phyloP scores from a whole-genome alignment of 2,329 filamentous ascomycete species.

The Nectriaceae sp. region DNA sequence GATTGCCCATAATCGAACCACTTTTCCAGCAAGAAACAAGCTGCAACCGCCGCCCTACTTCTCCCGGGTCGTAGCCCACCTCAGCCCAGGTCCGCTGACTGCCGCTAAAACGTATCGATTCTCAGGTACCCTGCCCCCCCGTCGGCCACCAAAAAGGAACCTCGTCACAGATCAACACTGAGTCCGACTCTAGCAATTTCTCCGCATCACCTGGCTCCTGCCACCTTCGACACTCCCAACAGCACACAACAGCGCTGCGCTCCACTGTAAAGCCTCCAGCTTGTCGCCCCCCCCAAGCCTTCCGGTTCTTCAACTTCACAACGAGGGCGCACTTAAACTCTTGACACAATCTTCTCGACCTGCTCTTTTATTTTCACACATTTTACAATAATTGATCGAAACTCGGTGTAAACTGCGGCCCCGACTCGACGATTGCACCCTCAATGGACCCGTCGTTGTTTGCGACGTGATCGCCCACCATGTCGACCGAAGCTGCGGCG shows the following conservation, averaged over 20 bases:
- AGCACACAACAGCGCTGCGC: background rate
- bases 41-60: slow-evolving; percentile 20
- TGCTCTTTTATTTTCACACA: background rate
- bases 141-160: background rate
- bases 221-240: background rate
- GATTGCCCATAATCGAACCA: slow-evolving; percentile 29
- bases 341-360: no score
- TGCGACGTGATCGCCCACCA: slow-evolving; percentile 43
- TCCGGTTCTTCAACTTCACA: no score
- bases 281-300: background rate
- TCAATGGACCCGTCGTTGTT: slow-evolving; percentile 39
- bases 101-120: background rate
- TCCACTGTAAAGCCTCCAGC: background rate
- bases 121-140: background rate
- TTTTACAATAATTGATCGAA: background rate
- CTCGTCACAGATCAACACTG: background rate
- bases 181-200: slow-evolving; percentile 24
- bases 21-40: background rate
- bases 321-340: no score
- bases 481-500: slow-evolving; percentile 58
- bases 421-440: slow-evolving; percentile 17
- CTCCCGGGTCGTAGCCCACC: slow-evolving; percentile 18
- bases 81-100: slow-evolving; percentile 7
- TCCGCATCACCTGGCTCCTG: slow-evolving; percentile 30
- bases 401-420: no score